Conservation (phyloP, 257 asterid genomes). For the Avicennia marina region DNA sequence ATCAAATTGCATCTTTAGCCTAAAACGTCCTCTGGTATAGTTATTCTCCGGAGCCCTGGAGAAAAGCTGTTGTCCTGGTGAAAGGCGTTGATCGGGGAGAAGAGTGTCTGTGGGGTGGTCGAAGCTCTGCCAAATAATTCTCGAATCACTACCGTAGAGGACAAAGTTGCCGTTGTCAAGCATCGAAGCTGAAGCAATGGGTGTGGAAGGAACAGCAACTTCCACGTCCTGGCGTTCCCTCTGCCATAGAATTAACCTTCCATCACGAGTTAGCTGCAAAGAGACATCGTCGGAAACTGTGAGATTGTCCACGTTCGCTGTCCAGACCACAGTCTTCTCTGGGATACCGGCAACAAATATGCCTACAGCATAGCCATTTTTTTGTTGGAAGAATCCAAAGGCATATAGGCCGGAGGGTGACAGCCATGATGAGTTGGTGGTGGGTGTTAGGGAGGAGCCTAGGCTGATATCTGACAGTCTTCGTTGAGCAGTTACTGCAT, state of each 20-base stretch:
- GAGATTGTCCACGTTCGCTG: neutral
- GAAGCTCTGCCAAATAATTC: conserved; percentile 43
- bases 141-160: neutral
- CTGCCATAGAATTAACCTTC: neutral
- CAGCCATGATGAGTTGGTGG: neutral
- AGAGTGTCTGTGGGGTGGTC: conserved; percentile 46
- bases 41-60: neutral
- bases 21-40: neutral
- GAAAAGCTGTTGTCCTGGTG: neutral
- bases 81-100: conserved; percentile 18
- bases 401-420: neutral
- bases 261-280: neutral
- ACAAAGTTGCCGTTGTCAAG: conserved; percentile 6
- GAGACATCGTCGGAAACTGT: neutral
- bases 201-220: neutral
- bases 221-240: neutral
- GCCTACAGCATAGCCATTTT: neutral
- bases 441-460: conserved; percentile 5
- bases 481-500: neutral
- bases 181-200: neutral
- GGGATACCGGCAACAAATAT: neutral
- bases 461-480: conserved; percentile 5
- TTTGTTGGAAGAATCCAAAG: neutral
- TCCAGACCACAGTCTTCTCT: neutral
- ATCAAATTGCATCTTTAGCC: neutral